Base-by-base conservation (phyloP, 371 early-diverging fungal species). In the Gilbertella persicaria region DNA sequence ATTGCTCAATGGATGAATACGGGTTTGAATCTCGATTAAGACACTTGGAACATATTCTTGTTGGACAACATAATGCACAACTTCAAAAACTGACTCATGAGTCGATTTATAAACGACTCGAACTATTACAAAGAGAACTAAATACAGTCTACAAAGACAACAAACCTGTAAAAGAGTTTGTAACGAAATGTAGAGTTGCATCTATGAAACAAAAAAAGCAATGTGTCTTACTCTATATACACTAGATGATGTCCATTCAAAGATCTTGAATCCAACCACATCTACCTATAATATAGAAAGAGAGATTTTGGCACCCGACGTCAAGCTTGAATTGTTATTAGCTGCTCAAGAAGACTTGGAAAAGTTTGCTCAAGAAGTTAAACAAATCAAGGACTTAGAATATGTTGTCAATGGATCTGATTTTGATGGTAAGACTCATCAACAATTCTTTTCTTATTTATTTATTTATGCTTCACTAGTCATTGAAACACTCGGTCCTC, bases 321-420 rank as follows among this genome's bases (percentile, higher is more conserved):
- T 82, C 12, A 84, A 84, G 51, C 55, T 67, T 3, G 84, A 84
- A 50, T 69, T 84, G 9, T 52, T 82, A 30, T 35, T 82, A 19
- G 78, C 81, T 13, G 80, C 82, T 12, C 64, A 75, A 44, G 79
- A 78, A 14, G 84, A 84, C 20, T 57, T 84, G 24, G 75, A 73
- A 39, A 62, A 64, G 45, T 71, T 82, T 57, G 71, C 82, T 2
- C 61, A 67, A 24, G 73, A 82, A 44, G 69, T 82, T 8, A 80
- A 81, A 49, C 81, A 80, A 26, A 75, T 84, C 3, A 78, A 84
- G 23, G 60, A 64, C n/a, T 50, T 84, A 23, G 77, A 84, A 51
- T 69, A 73, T 28, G 75, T 75, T 16, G 69, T 78, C n/a, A 69
- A 64, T 30, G 72, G 82, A 47, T 52, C 62, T 25, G 49, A 41